Percentiles rank a stretch among this genome's conserved stretches.
Evolutionary conservation across 176 grass and related monocot species (phyloP).

Genomic region (Alopecurus myosuroides): DNA sequence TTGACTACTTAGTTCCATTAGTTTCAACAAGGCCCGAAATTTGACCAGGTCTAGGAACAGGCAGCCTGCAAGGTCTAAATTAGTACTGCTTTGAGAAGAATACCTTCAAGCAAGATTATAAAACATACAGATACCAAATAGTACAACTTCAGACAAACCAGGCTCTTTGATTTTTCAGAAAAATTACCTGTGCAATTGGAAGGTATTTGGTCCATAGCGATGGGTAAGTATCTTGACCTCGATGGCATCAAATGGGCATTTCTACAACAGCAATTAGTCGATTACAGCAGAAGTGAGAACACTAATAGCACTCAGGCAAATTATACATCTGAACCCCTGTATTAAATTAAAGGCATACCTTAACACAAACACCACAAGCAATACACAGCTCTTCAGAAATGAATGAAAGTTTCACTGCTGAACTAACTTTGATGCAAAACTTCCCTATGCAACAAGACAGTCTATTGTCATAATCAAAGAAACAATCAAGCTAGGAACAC

Average conservation of each 20-base stretch:
- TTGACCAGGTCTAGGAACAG: conserved; percentile 89
- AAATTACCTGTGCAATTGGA: conserved; percentile 86
- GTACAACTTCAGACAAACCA: neutral
- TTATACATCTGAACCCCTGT: neutral
- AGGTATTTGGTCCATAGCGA: conserved; percentile 88
- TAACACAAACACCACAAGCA: no score
- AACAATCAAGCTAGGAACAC: neutral
- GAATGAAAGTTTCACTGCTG: conserved; percentile 63
- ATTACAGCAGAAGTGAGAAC: neutral
- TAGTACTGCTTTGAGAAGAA: conserved; percentile 15
- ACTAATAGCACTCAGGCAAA: neutral
- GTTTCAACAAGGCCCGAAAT: conserved; percentile 83
- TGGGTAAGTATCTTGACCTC: conserved; percentile 94
- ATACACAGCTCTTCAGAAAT: conserved; percentile 99
- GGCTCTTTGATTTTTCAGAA: neutral
- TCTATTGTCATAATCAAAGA: neutral
- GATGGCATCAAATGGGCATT: conserved; percentile 98
- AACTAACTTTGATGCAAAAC: conserved; percentile 82
- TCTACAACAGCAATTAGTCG: conserved; percentile 54
- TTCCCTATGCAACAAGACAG: conserved; percentile 71
- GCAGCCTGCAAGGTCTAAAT: conserved; percentile 51
- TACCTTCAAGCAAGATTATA: no score
- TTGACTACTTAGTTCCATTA: conserved; percentile 91
- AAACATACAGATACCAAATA: neutral
- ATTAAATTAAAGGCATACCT: neutral